These are phyloP conservation scores for Thermoascus crustaceus DNA, from an alignment of 2,329 filamentous ascomycete species.

Conservation along the genomic window DNA sequence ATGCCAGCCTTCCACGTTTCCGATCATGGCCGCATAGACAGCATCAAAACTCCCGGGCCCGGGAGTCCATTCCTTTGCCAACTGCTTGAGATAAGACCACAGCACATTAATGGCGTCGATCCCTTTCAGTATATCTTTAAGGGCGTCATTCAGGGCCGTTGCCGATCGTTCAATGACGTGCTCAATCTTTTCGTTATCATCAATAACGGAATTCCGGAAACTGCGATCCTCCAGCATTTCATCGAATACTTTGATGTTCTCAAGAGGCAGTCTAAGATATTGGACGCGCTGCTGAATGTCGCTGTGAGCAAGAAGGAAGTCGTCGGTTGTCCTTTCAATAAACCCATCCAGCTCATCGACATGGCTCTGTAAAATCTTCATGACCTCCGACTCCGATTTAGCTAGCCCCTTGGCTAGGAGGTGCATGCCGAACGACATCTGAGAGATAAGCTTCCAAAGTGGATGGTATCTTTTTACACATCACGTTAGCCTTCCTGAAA, in stretches of 20 bases:
- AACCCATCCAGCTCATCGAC: conserved; percentile 93
- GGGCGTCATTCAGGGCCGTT: conserved; percentile 63
- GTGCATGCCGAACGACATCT: conserved; percentile 90
- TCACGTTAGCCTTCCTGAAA: conserved; percentile 5
- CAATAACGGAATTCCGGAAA: conserved; percentile 74
- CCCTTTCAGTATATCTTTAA: conserved; percentile 72
- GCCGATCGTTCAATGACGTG: conserved; percentile 77
- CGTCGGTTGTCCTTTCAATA: conserved; percentile 75
- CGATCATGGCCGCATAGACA: conserved; percentile 83
- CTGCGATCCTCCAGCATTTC: conserved; percentile 75
- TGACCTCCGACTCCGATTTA: conserved; percentile 80
- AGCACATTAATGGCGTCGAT: conserved; percentile 69
- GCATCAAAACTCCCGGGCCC: conserved; percentile 54
- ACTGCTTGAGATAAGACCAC: conserved; percentile 61
- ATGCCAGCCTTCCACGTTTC: conserved; percentile 85
- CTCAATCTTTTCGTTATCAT: conserved; percentile 85
- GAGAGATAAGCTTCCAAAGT: conserved; percentile 79
- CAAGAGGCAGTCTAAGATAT: conserved; percentile 72
- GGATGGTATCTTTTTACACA: conserved; percentile 59
- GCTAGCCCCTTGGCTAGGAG: conserved; percentile 76
- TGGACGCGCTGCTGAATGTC: conserved; percentile 76
- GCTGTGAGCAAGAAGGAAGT: conserved; percentile 66
- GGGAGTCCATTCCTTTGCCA: conserved; percentile 55
- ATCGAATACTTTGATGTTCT: conserved; percentile 75
- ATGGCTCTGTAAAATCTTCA: conserved; percentile 80